Evolutionary conservation across 164 flowering plant genomes (phyloP).

Genomic region (Sextonia rubra): DNA sequence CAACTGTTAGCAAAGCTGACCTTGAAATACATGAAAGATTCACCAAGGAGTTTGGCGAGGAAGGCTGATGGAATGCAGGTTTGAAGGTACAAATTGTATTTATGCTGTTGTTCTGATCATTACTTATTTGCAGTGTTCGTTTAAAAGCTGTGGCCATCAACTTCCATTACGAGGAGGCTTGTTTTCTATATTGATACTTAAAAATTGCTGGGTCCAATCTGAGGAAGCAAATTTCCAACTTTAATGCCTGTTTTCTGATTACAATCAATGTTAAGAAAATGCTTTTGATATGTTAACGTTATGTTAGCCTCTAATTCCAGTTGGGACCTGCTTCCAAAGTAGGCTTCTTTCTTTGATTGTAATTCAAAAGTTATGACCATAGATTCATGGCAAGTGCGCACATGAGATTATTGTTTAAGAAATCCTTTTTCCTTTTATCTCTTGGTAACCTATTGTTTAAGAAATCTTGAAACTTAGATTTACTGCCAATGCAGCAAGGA

Average conservation of each 20-base stretch:
- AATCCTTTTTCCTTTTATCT: no score
- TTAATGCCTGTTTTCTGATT: neutral
- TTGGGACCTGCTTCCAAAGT: no score
- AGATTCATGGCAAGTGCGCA: no score
- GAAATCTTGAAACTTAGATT: no score
- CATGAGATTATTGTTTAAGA: no score
- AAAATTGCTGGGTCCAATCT: neutral
- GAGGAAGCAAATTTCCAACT: neutral
- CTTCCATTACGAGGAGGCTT: neutral
- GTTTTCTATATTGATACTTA: neutral
- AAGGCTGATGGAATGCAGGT: conserved; percentile 48
- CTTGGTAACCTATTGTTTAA: no score
- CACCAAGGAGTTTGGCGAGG: conserved; percentile 96
- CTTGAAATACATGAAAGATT: conserved; percentile 95
- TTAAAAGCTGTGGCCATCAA: neutral
- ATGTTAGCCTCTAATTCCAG: no score
- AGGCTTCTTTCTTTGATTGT: no score
- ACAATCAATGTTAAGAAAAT: no score
- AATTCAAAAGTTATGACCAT: no score
- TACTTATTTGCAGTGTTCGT: neutral
- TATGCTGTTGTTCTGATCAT: neutral
- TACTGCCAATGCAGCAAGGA: no score
- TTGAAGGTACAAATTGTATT: conserved; percentile 1
- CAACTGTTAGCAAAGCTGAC: conserved; percentile 92
- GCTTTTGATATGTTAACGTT: no score